Evolutionary conservation across 805 yeast genomes (phyloP), one percentile per base, ranked within the genome.

Genomic region (Schwanniomyces yamadae): DNA sequence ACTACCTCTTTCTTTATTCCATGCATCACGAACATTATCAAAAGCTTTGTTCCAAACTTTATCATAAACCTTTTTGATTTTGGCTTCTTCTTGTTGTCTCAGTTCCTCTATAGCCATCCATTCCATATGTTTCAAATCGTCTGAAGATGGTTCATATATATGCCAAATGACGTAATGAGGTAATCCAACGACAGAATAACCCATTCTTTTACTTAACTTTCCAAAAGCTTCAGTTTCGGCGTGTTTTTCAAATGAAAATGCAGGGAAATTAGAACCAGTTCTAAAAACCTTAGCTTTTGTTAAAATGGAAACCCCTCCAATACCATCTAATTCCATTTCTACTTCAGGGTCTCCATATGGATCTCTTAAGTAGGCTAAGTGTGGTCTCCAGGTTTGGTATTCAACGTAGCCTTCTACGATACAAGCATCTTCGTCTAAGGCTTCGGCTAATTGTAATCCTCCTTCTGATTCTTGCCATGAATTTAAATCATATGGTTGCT

Each of bases 171-270:
- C 95, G 58, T 91, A 91, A 63, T 91, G 96, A 9, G 96, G 95
- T 49, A 91, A 71, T 0, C 98, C 98, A 42, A 82, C 74, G 16
- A 91, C 97, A 16, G 81, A 71, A 57, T 76, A 86, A 4, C 91
- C 90, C 95, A 91, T 87, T 44, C 82, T 70, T 48, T 86, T 82
- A 49, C 87, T 78, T 71, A 91, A 72, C 55, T 86, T 89, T 29
- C 95, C 99, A 61, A 93, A 91, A 0, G 95, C 98, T 63, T 93
- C 98, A 2, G 98, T 91, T 58, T 91, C 99, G 3, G 98, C 99
- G 58, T 93, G 98, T 51, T 87, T 88, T 61, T 87, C 85, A 62
- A 88, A 91, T 23, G 96, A 86, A 57, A 91, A 91, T 1, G 96
- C 98, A 7, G 99, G 98, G 74, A 90, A 91, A 64, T 88, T 95